Evolutionary conservation across 768 basidiomycete species (phyloP), one percentile per base, ranked within the genome.

Genomic region (Trichaptum fuscoviolaceum): DNA sequence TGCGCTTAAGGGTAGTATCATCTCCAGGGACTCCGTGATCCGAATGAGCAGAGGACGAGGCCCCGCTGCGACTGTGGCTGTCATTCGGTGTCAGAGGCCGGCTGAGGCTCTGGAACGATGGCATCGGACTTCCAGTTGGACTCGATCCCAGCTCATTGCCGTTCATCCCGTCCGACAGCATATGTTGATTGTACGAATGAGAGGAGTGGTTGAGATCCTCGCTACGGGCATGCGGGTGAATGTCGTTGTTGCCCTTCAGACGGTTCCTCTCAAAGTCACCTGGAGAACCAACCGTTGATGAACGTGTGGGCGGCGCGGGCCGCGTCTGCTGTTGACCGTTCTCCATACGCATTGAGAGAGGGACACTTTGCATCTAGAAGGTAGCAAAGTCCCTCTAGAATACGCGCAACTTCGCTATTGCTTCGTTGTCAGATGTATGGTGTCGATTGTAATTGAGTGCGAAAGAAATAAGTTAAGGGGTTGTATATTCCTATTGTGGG

Each of bases 201-300:
- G 69, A 74, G 60, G 76, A 71, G 74, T 91, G 90, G 75, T 85
- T 89, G 63, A 91, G 79, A 78, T 91, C 91, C 71, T 89, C 83
- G 77, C 90, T 92, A 64, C 83, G 87, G 67, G 88, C 79, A 73
- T 89, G 85, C 67, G 84, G 72, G 57, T 71, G 70, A 10, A 71
- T 69, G 70, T 75, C 76, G 70, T 75, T 72, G 69, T 72, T 77
- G 25, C 70, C 62, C n/a, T 67, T 75, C 67, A 64, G 26, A 60
- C 73, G 82, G 78, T 79, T 81, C 71, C 83, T 82, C 77, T 84
- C 80, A 64, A 83, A 80, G 76, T 88, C 85, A 69, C 79, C 74
- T 64, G 86, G 72, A 36, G 82, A 78, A 67, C 83, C 81, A 65
- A 86, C 73, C 15, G 90, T 91, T 65, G 89, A 87, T 6, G 90